Evolutionary conservation across 208 protist species (phyloP), one percentile per base, ranked within the genome.

Genomic region (Crithidia bombi): DNA sequence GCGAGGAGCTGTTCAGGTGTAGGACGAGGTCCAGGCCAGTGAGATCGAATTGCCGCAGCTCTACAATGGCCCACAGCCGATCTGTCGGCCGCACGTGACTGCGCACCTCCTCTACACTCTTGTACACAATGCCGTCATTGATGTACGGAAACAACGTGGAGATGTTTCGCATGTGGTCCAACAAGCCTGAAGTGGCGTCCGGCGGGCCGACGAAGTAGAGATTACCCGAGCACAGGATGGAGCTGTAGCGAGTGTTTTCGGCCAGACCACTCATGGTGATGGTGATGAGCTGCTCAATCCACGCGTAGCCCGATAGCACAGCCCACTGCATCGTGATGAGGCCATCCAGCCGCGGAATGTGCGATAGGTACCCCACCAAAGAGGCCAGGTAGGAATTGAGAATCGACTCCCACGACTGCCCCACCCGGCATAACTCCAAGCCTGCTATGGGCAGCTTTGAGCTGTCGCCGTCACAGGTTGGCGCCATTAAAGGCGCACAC

Each of bases 301-400:
- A 66, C 2, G 11, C 32, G 32, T 35, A 61, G 11, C 52, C 61
- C 54, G 87, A 83, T 5, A 66, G 65, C 15, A 79, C 85, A 0
- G 75, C 51, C 82, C 85, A 91, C 55, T 91, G 85, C 3, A 79
- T n/a, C n/a, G n/a, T n/a, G n/a, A n/a, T n/a, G n/a, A n/a, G n/a
- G n/a, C n/a, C n/a, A n/a, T n/a, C n/a, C n/a, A n/a, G n/a, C n/a
- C n/a, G n/a, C n/a, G n/a, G n/a, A n/a, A n/a, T n/a, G n/a, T n/a
- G n/a, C n/a, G n/a, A n/a, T n/a, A n/a, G n/a, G n/a, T n/a, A n/a
- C n/a, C n/a, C n/a, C n/a, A n/a, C n/a, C n/a, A n/a, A n/a, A n/a
- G n/a, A n/a, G n/a, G n/a, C n/a, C n/a, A n/a, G n/a, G n/a, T n/a
- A n/a, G n/a, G n/a, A n/a, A n/a, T n/a, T n/a, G n/a, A n/a, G 49